Conservation (phyloP, 768 basidiomycete species). For the Panaeolus papilionaceus region DNA sequence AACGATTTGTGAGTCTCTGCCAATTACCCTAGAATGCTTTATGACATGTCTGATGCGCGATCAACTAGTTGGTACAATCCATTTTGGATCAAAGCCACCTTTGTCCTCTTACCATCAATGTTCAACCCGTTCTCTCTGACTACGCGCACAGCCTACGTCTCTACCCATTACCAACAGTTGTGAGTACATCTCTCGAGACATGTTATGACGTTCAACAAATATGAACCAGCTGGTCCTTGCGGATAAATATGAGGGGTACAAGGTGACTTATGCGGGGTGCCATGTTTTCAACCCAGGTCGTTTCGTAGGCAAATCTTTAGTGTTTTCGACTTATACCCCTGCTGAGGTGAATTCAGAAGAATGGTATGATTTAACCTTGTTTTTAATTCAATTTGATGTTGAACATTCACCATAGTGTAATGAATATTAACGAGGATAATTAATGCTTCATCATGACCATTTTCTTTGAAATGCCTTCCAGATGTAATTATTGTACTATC, state of each 20-base stretch:
- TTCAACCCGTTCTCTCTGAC: constrained; percentile 89
- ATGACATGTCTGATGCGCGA: not conserved
- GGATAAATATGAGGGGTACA: constrained; percentile 95
- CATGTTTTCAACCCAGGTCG: constrained; percentile 99
- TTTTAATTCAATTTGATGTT: not conserved
- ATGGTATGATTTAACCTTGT: constrained; percentile 54
- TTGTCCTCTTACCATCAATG: constrained; percentile 81
- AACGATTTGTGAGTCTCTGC: constrained; percentile 74
- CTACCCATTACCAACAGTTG: constrained; percentile 93
- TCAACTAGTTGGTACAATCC: constrained; percentile 88
- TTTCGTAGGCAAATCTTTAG: constrained; percentile 82
- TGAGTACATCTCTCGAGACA: constrained; percentile 45
- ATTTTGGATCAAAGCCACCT: constrained; percentile 95
- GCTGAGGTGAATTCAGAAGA: constrained; percentile 85
- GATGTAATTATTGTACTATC: not conserved
- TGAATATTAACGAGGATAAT: constrained; percentile 25
- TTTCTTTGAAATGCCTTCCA: not conserved
- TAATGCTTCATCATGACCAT: not conserved
- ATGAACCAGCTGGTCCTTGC: constrained; percentile 80
- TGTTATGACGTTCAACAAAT: not conserved
- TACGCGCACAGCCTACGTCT: constrained; percentile 91
- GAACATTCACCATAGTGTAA: constrained; percentile 18
- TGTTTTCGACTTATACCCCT: constrained; percentile 92
- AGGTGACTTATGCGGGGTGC: constrained; percentile 96
- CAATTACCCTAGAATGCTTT: not conserved